phyloP scores from a whole-genome alignment of 495 filamentous ascomycete species.

The Hypoxylon intermedium region DNA sequence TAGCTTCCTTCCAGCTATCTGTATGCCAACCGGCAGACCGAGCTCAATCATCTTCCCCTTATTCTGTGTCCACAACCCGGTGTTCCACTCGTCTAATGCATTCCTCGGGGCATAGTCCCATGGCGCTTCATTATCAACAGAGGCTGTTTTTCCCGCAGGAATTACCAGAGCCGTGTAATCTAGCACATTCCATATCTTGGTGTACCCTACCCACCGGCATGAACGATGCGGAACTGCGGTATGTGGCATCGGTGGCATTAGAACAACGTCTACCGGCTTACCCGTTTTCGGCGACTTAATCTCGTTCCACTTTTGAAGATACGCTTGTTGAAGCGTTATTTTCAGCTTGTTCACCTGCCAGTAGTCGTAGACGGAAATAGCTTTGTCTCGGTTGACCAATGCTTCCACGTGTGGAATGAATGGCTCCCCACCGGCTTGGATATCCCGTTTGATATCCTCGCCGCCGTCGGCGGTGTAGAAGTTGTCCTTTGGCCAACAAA shows the following conservation, averaged over 20 bases:
- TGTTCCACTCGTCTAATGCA: conserved; percentile 44
- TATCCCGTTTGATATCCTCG: conserved; percentile 55
- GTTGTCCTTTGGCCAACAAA: conserved; percentile 47
- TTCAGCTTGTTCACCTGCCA: conserved; percentile 60
- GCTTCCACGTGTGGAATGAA: conserved; percentile 53
- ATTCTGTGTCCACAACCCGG: conserved; percentile 46
- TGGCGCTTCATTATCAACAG: conserved; percentile 41
- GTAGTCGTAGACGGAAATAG: conserved; percentile 63
- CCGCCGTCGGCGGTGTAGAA: conserved; percentile 64
- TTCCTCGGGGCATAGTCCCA: conserved; percentile 54
- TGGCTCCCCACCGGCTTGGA: conserved; percentile 62
- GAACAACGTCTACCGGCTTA: conserved; percentile 38
- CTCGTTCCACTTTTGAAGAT: conserved; percentile 34
- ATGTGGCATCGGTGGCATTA: conserved; percentile 46
- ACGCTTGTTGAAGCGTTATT: conserved; percentile 29
- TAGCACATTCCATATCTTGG: conserved; percentile 55
- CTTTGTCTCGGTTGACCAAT: conserved; percentile 57
- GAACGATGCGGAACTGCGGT: conserved; percentile 40
- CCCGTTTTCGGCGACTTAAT: conserved; percentile 28
- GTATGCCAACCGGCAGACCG: conserved; percentile 77
- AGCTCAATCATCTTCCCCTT: conserved; percentile 76
- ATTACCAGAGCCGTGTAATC: conserved; percentile 81
- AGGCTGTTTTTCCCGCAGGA: conserved; percentile 51
- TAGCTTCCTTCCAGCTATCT: conserved; percentile 76
- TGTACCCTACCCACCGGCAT: conserved; percentile 44